phyloP scores from a whole-genome alignment of 2,329 filamentous ascomycete genomes.

The Diaporthe velutina region DNA sequence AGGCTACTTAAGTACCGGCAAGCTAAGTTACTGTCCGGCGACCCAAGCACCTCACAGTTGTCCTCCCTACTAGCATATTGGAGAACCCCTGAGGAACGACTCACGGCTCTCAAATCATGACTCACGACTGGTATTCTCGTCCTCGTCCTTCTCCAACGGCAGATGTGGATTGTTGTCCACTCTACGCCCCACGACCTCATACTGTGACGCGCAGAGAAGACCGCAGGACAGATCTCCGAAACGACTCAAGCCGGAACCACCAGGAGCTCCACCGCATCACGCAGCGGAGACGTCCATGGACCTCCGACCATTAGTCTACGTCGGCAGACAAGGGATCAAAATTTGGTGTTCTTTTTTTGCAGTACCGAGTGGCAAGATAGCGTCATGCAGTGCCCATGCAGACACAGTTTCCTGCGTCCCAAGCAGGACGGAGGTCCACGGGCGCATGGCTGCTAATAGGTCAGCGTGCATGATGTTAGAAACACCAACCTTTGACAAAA shows the following conservation, averaged over 20 bases:
- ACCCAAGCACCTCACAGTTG: background rate
- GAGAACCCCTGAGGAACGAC: background rate
- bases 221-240: background rate
- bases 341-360: background rate
- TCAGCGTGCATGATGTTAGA: background rate
- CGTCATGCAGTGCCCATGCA: background rate
- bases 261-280: background rate
- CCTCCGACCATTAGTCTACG: background rate
- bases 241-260: background rate
- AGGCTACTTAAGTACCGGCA: background rate
- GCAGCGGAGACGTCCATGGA: too few relatives aligned
- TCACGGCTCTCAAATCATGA: background rate
- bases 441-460: background rate
- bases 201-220: background rate
- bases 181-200: background rate
- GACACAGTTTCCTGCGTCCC: background rate
- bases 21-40: background rate
- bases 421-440: background rate
- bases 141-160: conserved; percentile 8
- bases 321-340: too few relatives aligned
- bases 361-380: background rate
- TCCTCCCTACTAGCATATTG: background rate
- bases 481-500: background rate
- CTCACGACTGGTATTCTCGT: background rate
- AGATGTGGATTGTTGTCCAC: background rate